Evolutionary conservation across 2,329 filamentous ascomycete genomes (phyloP), one percentile per base, ranked within the genome.

Genomic region (Fusarium albosuccineum): DNA sequence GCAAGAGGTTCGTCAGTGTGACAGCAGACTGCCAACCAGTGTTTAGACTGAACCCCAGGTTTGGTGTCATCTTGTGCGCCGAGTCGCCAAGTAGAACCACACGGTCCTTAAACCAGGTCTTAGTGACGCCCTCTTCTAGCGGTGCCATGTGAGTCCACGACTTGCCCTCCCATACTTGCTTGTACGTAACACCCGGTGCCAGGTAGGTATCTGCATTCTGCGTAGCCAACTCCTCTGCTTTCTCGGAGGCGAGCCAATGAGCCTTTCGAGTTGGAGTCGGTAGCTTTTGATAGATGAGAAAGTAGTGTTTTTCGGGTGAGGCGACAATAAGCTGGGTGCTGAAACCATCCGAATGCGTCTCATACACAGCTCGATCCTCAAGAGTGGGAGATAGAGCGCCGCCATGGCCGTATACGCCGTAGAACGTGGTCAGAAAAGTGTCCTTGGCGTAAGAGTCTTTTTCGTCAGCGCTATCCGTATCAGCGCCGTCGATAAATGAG

Each of bases 1-100:
- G 41, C 5, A 69, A 40, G 16, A 58, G 37, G 9, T 69, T 69
- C 41, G 62, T 61, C 4, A 69, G 14, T 0, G 62, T 49, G 2
- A 57, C 62, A 3, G 60, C 57, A 6, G 66, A 66, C 17, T 68
- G 66, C 65, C 66, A 68, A 6, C 67, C 68, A 4, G 64, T 61
- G 44, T 70, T 70, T 9, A 70, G 41, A 3, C 68, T 57, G 8
- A 70, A 66, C 0, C 68, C 68, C 0, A 68, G 54, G 7, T 70
- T 70, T 0, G 68, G 68, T 0, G 68, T 70, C 61, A 70, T 69
- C 34, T 66, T 64, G n/a, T 70, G 68, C 0, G 57, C 67, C 1
- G 68, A 62, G 16, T 70, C 68, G 0, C 68, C 68, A 0, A 68
- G 34, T 0, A 70, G 54, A 11, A 70, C 65, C 0, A 70, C 64